Percentiles rank a stretch among this genome's conserved stretches.
phyloP scores from a whole-genome alignment of 1,139 yeast genomes.

The Scheffersomyces quercinus region DNA sequence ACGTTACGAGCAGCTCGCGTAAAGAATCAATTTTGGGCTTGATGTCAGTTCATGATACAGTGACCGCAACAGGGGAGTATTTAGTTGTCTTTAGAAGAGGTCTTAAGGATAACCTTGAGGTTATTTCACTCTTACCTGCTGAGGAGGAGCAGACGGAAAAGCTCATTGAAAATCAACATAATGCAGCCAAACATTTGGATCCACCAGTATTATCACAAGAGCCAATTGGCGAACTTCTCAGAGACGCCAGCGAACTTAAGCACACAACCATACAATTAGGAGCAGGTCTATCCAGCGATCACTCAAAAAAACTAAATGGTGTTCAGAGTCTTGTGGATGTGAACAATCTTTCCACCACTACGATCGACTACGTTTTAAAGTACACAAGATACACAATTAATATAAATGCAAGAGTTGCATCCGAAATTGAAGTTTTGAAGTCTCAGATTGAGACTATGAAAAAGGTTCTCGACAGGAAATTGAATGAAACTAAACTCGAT shows the following conservation, averaged over 20 bases:
- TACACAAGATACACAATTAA: conserved; percentile 23
- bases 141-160: not conserved
- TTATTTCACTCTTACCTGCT: conserved; percentile 7
- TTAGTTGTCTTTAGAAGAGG: conserved; percentile 6
- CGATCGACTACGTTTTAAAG: conserved; percentile 17
- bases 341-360: conserved; percentile 20
- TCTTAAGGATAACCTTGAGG: conserved; percentile 13
- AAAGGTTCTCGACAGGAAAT: not conserved
- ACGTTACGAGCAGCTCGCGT: not conserved
- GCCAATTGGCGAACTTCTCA: conserved; percentile 14
- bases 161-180: not conserved
- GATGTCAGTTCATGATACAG: conserved; percentile 1
- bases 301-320: not conserved
- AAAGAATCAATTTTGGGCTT: not conserved
- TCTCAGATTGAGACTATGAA: conserved; percentile 22
- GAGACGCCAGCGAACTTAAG: not conserved
- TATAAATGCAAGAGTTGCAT: conserved; percentile 21
- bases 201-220: conserved; percentile 6
- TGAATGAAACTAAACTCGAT: conserved; percentile 1
- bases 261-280: too few species aligned
- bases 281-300: not conserved
- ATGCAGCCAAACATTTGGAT: not conserved
- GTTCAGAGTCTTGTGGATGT: conserved; percentile 5
- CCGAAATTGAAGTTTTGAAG: conserved; percentile 24
- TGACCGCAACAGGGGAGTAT: conserved; percentile 3